phyloP scores from a whole-genome alignment of 768 basidiomycete genomes.

The Royoungia palumana region DNA sequence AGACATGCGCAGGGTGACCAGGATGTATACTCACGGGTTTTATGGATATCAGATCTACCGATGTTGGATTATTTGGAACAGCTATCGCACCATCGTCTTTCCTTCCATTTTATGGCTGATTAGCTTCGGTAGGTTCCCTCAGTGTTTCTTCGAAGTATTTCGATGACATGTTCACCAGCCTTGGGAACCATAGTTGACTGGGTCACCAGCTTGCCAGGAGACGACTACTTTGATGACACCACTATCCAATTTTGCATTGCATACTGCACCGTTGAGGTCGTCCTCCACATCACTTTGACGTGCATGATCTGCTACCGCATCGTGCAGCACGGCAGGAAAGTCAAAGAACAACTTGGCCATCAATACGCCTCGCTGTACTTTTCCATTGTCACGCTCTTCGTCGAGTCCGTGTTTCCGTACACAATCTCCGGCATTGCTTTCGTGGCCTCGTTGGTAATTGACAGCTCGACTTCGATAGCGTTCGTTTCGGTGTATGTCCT shows the following conservation, averaged over 20 bases:
- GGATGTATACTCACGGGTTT: too few species aligned
- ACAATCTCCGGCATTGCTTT: constrained; percentile 10
- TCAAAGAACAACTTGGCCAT: not conserved
- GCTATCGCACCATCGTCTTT: not conserved
- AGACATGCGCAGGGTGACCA: not conserved
- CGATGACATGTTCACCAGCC: not conserved
- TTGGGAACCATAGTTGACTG: not conserved
- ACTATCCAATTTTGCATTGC: constrained; percentile 7
- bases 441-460: constrained; percentile 4
- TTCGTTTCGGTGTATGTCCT: constrained; percentile 9
- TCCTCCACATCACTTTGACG: constrained; percentile 4
- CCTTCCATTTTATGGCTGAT: constrained; percentile 9
- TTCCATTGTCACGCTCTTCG: constrained; percentile 1
- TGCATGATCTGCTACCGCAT: constrained; percentile 10
- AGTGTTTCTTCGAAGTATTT: not conserved
- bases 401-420: constrained; percentile 15
- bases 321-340: not conserved
- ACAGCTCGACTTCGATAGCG: not conserved
- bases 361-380: not conserved
- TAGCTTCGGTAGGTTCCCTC: not conserved
- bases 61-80: constrained; percentile 31
- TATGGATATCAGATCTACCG: constrained; percentile 29
- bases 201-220: not conserved
- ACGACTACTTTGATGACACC: not conserved
- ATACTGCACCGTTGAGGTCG: constrained; percentile 6